Evolutionary conservation across 352 stramenopile genomes (phyloP).

Genomic region (Phytophthora macrochlamydospora): DNA sequence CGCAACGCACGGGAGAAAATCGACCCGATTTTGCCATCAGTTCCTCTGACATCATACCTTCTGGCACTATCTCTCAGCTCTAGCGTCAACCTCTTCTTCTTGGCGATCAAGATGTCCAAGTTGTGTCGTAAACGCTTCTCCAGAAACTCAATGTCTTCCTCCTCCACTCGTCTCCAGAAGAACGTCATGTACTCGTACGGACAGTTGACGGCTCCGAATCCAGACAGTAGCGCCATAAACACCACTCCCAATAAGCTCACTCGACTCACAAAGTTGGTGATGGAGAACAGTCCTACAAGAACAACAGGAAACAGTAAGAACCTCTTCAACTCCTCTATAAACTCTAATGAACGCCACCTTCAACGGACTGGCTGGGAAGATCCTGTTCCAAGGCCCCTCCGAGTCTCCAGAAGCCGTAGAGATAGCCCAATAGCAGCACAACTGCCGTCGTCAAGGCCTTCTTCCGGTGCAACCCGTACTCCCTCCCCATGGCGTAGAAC

Average conservation of each 20-base stretch:
- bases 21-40: constrained; percentile 19
- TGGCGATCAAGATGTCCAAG: constrained; percentile 79
- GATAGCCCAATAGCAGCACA: constrained; percentile 49
- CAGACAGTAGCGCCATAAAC: constrained; percentile 84
- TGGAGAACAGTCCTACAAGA: constrained; percentile 66
- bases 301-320: constrained; percentile 6
- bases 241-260: constrained; percentile 82
- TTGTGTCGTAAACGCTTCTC: constrained; percentile 84
- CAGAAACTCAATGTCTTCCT: constrained; percentile 84
- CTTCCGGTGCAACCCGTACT: constrained; percentile 49
- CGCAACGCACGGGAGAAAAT: constrained; percentile 39
- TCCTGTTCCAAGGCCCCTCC: constrained; percentile 59
- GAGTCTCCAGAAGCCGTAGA: constrained; percentile 81
- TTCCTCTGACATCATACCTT: constrained; percentile 24
- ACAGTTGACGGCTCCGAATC: constrained; percentile 84
- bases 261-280: constrained; percentile 82
- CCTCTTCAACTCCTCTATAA: not conserved
- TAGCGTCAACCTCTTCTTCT: constrained; percentile 77
- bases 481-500: constrained; percentile 74
- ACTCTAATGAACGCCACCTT: constrained; percentile 34
- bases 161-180: constrained; percentile 76
- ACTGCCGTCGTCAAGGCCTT: constrained; percentile 30
- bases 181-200: constrained; percentile 88
- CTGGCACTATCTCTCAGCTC: constrained; percentile 50
- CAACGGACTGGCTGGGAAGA: constrained; percentile 42